These are phyloP conservation scores for Castanea crenata DNA, from an alignment of 306 rosid species.

Conservation along the genomic window DNA sequence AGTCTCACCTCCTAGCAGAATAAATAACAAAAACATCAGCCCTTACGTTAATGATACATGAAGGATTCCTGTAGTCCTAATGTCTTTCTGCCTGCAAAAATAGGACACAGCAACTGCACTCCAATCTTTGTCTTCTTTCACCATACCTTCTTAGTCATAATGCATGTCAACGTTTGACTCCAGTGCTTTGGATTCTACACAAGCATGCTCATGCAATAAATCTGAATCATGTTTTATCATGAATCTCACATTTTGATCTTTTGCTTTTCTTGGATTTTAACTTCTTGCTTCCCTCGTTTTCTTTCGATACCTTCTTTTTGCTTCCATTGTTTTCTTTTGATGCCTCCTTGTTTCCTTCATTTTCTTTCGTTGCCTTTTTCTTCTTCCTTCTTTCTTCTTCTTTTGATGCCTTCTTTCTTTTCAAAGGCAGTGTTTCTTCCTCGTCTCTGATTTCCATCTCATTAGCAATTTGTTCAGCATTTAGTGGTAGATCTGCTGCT, in stretches of 20 bases:
- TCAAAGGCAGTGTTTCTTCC: conserved; percentile 33
- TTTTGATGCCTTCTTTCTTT: conserved; percentile 53
- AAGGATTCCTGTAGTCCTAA: not conserved
- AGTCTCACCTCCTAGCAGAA: not conserved
- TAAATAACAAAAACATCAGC: not conserved
- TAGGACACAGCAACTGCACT: not conserved
- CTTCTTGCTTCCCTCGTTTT: conserved; percentile 30
- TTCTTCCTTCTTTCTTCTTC: conserved; percentile 12
- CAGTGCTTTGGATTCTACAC: not conserved
- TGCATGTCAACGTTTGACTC: not conserved
- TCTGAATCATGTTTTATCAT: conserved; percentile 25
- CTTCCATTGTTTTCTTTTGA: conserved; percentile 21
- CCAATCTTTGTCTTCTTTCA: not conserved
- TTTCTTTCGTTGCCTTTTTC: conserved; percentile 42
- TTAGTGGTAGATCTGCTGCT: conserved; percentile 12
- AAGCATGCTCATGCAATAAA: not conserved
- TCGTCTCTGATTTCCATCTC: conserved; percentile 29
- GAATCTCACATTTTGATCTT: conserved; percentile 23
- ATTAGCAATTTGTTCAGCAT: conserved; percentile 30
- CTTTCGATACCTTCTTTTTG: conserved; percentile 24
- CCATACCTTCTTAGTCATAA: not conserved
- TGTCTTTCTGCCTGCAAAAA: not conserved
- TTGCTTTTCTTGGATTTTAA: conserved; percentile 43
- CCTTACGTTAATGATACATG: not conserved
- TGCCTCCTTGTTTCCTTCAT: conserved; percentile 30